A percentile compares a stretch with the other conserved stretches of the same genome.
phyloP scores from a whole-genome alignment of 345 rosid species.

The Carallia brachiata region DNA sequence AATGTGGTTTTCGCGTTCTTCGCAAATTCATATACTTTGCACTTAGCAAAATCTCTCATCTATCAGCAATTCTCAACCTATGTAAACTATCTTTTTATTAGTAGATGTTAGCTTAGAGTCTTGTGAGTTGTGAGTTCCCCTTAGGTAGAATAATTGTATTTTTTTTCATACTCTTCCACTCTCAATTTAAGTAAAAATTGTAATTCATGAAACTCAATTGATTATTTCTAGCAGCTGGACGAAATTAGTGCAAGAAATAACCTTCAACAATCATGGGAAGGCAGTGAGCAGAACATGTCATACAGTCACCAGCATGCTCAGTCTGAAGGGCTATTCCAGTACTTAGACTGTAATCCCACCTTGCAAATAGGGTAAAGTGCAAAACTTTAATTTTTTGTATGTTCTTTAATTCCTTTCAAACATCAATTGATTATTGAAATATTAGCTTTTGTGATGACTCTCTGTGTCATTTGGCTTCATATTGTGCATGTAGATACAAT shows the following conservation, averaged over 20 bases:
- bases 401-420: background rate
- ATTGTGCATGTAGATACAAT: constrained; percentile 49
- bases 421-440: background rate
- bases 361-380: constrained; percentile 78
- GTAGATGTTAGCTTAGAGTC: no score
- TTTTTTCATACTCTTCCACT: background rate
- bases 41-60: no score
- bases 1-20: no score
- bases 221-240: constrained; percentile 52
- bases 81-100: no score
- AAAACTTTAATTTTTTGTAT: background rate
- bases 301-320: constrained; percentile 66
- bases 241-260: constrained; percentile 57
- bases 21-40: no score
- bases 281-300: constrained; percentile 53
- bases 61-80: no score
- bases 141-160: background rate
- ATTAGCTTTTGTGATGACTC: background rate
- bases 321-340: constrained; percentile 70
- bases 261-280: constrained; percentile 70
- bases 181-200: no score
- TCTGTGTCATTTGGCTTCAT: background rate
- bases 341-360: constrained; percentile 83
- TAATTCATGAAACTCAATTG: background rate
- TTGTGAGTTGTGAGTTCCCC: background rate